Base-by-base conservation (phyloP, 768 basidiomycete genomes). In the Cyclocybe cylindracea region DNA sequence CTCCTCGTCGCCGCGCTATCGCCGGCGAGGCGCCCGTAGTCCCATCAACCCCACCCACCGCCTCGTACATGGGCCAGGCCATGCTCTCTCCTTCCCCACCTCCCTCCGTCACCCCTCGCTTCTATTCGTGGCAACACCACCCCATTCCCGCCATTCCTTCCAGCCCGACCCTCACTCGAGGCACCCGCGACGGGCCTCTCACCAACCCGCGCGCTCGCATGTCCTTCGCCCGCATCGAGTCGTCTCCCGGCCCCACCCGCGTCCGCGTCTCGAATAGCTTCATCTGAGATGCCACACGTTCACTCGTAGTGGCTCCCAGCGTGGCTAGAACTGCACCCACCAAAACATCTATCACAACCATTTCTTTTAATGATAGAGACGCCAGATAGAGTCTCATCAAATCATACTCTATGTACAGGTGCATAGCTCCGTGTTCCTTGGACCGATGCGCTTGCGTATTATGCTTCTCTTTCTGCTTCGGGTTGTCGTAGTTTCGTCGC, bases 171-270 rank as follows among this genome's bases (percentile, higher is more conserved):
- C 66, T 61, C 54, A 61, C 48, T 53, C 68, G 55, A 7, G 62
- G 52, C 62, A 66, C 57, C 48, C 51, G 61, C 50, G 70, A 55
- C 18, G 71, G 75, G n/a, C 84, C 82, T 6, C 75, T 87, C 46
- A 78, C 80, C 45, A 86, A 85, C 61, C 76, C 78, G 39, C 71
- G 65, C 46, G 84, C 83, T 7, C 80, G 85, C 60, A 74, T 80
- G 66, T 84, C 85, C 16, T 78, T 79, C 37, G 68, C 79, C n/a
- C 81, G 79, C 53, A 75, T 86, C 55, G 71, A 72, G 19, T 52
- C 70, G 38, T 38, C 77, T 1, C 72, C 82, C 4, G 64, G 24
- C 24, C 24, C 24, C 24, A 24, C 73, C 24, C 70, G 76, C 51
- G 65, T 78, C 50, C 79, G 76, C 45, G 71, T 77, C 36, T 74